Conservation (phyloP, 805 yeast species). For the Kuraishia borneana region DNA sequence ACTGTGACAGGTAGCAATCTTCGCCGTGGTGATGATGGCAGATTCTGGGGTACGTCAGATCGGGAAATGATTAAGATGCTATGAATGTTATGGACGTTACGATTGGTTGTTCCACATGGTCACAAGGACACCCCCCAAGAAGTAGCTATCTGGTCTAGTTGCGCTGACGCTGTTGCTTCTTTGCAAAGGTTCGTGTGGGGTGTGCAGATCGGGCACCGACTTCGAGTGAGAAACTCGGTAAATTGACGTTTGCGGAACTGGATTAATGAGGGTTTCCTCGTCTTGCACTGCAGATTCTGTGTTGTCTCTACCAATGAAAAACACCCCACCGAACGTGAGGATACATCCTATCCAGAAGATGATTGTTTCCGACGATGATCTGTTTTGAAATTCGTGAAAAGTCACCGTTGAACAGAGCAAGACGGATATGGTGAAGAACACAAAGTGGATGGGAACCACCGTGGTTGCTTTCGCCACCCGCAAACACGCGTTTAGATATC, state of each 20-base stretch:
- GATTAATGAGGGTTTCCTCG: background rate
- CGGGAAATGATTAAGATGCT: background rate
- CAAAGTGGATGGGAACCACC: slow-evolving; percentile 40
- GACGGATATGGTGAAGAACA: slow-evolving; percentile 32
- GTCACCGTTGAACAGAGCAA: slow-evolving; percentile 28
- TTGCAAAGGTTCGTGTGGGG: no score
- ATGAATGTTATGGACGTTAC: background rate
- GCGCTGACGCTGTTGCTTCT: no score
- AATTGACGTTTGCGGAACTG: no score
- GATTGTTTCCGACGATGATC: slow-evolving; percentile 9
- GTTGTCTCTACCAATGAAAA: slow-evolving; percentile 13
- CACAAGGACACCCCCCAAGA: background rate
- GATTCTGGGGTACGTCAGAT: no score
- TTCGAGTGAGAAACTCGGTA: slow-evolving; percentile 1
- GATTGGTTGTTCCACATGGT: no score
- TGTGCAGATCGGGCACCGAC: slow-evolving; percentile 2
- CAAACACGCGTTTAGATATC: slow-evolving; percentile 25
- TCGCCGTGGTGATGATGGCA: background rate
- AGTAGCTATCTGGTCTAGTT: no score
- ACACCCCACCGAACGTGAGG: slow-evolving; percentile 29
- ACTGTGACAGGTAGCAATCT: no score
- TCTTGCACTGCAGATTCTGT: background rate
- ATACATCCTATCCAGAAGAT: slow-evolving; percentile 23
- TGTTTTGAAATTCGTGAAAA: slow-evolving; percentile 26
- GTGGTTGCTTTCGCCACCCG: slow-evolving; percentile 28